Percentiles rank a stretch among this genome's conserved stretches.
phyloP scores from a whole-genome alignment of 371 early-diverging fungal species.

The Mortierella sp. region DNA sequence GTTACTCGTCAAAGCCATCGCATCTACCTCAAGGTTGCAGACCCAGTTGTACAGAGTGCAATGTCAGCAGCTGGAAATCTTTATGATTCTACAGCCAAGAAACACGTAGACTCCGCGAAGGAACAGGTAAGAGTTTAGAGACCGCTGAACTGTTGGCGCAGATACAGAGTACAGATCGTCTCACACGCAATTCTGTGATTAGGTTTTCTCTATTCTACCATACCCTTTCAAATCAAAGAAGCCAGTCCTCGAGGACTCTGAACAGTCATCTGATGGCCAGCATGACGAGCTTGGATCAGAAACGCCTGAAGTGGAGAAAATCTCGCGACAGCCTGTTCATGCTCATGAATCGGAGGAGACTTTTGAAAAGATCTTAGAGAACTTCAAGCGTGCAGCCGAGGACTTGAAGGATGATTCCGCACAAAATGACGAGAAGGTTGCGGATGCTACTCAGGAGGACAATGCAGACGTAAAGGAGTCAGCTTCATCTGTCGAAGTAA shows the following conservation, averaged over 20 bases:
- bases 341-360: constrained; percentile 5
- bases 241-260: not conserved
- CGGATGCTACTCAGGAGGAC: constrained; percentile 3
- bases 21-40: constrained; percentile 39
- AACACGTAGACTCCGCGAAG: constrained; percentile 49
- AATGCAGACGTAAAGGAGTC: constrained; percentile 14
- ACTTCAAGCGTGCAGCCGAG: not conserved
- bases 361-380: not conserved
- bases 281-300: constrained; percentile 1
- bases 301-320: not conserved
- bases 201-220: constrained; percentile 37
- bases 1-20: constrained; percentile 31
- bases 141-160: not conserved
- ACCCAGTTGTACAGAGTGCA: constrained; percentile 42
- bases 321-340: constrained; percentile 34
- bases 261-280: not conserved
- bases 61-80: constrained; percentile 30
- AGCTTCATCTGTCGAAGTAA: not conserved
- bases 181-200: not conserved
- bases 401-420: not conserved
- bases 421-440: constrained; percentile 4
- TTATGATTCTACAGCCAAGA: constrained; percentile 43
- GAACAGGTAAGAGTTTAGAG: constrained; percentile 31
- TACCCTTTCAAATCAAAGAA: constrained; percentile 40
- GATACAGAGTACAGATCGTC: not conserved